Evolutionary conservation across 768 basidiomycete species (phyloP).

Genomic region (Leccinum uliginosum): DNA sequence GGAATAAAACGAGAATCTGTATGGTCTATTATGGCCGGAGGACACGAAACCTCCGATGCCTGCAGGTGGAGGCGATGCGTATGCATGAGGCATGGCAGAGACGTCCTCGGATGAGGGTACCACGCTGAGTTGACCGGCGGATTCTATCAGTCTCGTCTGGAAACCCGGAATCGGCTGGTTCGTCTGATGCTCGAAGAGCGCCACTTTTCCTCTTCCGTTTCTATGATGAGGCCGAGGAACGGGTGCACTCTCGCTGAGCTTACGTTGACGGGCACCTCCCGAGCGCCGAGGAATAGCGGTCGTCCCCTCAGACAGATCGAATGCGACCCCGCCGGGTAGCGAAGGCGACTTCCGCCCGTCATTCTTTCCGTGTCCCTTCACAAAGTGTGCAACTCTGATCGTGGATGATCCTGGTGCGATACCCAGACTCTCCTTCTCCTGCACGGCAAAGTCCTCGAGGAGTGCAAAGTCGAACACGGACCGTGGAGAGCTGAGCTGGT

Average conservation of each 20-base stretch:
- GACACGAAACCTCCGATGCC: slow-evolving; percentile 35
- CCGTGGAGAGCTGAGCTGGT: slow-evolving; percentile 56
- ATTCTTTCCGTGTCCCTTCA: slow-evolving; percentile 8
- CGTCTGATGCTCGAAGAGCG: slow-evolving; percentile 71
- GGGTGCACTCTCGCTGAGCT: slow-evolving; percentile 79
- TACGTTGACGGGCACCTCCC: slow-evolving; percentile 64
- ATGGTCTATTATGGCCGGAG: slow-evolving; percentile 79
- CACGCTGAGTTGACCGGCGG: slow-evolving; percentile 30
- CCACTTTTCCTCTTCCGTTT: slow-evolving; percentile 77
- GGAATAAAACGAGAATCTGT: slow-evolving; percentile 98
- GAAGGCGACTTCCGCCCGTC: slow-evolving; percentile 5
- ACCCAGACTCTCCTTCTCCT: slow-evolving; percentile 65
- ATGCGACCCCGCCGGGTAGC: neutral
- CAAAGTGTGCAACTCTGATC: slow-evolving; percentile 9
- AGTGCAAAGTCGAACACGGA: slow-evolving; percentile 66
- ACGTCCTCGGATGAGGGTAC: slow-evolving; percentile 43
- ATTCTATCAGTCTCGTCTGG: slow-evolving; percentile 31
- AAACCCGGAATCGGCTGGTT: slow-evolving; percentile 49
- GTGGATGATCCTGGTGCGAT: slow-evolving; percentile 37
- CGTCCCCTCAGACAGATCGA: slow-evolving; percentile 12
- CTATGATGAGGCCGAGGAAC: slow-evolving; percentile 57
- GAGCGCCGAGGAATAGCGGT: slow-evolving; percentile 11
- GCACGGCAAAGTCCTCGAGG: slow-evolving; percentile 74
- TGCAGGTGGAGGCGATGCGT: slow-evolving; percentile 5
- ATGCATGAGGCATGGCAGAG: slow-evolving; percentile 15